Conservation (phyloP, 179 eudicot species). For the Nepenthes alata region DNA sequence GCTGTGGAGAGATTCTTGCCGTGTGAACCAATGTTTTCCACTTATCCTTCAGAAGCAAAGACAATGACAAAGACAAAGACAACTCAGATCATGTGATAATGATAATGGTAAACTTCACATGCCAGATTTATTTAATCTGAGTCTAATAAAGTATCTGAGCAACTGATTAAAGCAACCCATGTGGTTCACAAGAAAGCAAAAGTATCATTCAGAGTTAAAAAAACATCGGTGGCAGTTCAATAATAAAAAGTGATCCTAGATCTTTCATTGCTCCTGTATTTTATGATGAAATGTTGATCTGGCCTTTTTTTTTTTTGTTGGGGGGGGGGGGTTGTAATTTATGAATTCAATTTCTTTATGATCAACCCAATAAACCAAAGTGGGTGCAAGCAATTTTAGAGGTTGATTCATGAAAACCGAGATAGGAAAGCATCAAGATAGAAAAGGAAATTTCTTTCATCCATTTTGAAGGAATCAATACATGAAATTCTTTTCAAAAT, state of each 20-base stretch:
- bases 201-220: neutral
- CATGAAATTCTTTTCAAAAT: no score
- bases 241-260: neutral
- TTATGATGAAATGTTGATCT: no score
- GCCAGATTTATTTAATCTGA: neutral
- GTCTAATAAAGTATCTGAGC: neutral
- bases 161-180: slow-evolving; percentile 14
- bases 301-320: no score
- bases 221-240: neutral
- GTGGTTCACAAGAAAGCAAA: slow-evolving; percentile 14
- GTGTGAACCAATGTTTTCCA: slow-evolving; percentile 98
- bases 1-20: slow-evolving; percentile 88
- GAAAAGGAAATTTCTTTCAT: no score
- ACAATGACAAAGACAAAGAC: neutral
- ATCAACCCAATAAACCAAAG: no score
- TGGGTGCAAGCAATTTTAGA: no score
- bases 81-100: slow-evolving; percentile 30
- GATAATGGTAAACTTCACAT: neutral
- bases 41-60: slow-evolving; percentile 54
- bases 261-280: no score
- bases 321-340: no score
- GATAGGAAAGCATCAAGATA: no score
- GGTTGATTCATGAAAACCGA: no score
- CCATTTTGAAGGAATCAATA: no score
- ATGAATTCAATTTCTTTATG: no score